phyloP scores from a whole-genome alignment of 768 basidiomycete species.

The Tulasnella sp. region DNA sequence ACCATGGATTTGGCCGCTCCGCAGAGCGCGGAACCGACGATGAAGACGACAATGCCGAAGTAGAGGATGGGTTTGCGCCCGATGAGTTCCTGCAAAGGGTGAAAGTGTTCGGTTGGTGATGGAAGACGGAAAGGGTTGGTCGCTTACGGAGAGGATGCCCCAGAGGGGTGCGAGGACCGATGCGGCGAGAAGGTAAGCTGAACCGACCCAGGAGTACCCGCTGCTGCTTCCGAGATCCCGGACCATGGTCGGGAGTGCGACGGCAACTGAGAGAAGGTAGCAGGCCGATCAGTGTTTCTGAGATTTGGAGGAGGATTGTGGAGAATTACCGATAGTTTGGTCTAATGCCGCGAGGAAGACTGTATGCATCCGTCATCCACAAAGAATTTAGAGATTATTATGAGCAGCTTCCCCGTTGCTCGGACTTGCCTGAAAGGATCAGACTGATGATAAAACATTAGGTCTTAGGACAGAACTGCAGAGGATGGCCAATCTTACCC shows the following conservation, averaged over 20 bases:
- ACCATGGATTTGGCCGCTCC: conserved; percentile 69
- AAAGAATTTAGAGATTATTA: too few species aligned
- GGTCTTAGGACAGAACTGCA: too few species aligned
- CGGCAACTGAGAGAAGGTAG: conserved; percentile 19
- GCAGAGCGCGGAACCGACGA: conserved; percentile 70
- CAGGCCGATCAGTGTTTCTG: neutral
- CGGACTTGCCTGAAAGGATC: conserved; percentile 2
- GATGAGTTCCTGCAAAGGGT: conserved; percentile 25
- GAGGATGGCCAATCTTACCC: too few species aligned
- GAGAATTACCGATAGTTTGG: conserved; percentile 19
- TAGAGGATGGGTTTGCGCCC: conserved; percentile 66
- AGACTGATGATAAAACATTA: neutral
- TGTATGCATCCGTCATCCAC: neutral
- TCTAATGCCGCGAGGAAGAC: conserved; percentile 34
- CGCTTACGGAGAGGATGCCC: conserved; percentile 4
- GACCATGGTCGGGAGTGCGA: conserved; percentile 64
- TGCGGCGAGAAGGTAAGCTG: conserved; percentile 58
- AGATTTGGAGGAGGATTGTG: too few species aligned
- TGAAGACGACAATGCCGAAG: conserved; percentile 49
- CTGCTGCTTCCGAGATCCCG: conserved; percentile 47
- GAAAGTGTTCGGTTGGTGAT: neutral
- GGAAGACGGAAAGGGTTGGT: neutral
- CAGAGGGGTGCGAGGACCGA: conserved; percentile 7
- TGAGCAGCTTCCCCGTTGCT: too few species aligned
- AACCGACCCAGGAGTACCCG: conserved; percentile 61